Evolutionary conservation across 2,329 filamentous ascomycete species (phyloP).

Genomic region (Xylariaceae sp.): DNA sequence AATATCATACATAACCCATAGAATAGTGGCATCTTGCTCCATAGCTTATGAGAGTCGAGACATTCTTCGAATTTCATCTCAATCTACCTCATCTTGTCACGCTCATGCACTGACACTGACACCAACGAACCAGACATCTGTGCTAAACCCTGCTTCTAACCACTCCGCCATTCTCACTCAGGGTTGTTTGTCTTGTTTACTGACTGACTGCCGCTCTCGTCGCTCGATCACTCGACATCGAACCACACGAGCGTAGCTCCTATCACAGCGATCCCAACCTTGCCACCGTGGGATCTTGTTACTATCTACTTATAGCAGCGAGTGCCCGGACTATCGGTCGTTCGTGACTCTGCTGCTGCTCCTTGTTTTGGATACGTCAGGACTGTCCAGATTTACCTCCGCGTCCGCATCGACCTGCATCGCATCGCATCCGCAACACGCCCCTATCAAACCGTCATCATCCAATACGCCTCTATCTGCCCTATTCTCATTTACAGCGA

Average conservation of each 20-base stretch:
- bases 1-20: not conserved
- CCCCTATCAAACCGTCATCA: slow-evolving; percentile 2
- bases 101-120: not conserved
- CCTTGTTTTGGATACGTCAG: not conserved
- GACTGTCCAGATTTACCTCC: not conserved
- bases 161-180: not conserved
- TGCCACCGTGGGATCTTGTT: not conserved
- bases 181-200: not conserved
- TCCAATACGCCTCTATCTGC: not conserved
- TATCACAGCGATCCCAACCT: not conserved
- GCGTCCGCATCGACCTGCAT: not conserved
- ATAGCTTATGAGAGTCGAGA: not conserved
- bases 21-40: not conserved
- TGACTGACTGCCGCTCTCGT: not conserved
- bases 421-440: slow-evolving; percentile 1
- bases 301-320: not conserved
- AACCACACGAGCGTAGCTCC: not conserved
- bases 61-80: not conserved
- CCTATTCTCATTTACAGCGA: not conserved
- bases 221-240: not conserved
- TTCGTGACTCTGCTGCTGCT: slow-evolving; percentile 1
- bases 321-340: not conserved
- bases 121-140: not conserved
- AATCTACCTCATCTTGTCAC: not conserved
- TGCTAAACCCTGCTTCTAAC: not conserved